Evolutionary conservation across 176 grass and related monocot genomes (phyloP).

Genomic region (Chrysopogon serrulatus): DNA sequence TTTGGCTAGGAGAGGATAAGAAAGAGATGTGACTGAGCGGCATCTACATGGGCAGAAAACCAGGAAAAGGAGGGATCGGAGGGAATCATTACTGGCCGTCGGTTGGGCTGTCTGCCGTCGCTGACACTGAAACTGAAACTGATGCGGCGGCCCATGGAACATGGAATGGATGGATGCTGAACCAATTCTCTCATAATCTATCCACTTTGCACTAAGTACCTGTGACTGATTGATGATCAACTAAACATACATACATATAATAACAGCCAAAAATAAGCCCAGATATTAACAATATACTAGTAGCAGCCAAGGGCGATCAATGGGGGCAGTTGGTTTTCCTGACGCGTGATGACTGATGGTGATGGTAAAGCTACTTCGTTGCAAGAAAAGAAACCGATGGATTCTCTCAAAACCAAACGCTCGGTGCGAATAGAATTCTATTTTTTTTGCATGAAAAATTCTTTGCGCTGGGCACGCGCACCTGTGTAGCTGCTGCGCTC

Average conservation of each 20-base stretch:
- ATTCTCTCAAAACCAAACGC: no score
- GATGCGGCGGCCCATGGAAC: conserved; percentile 9
- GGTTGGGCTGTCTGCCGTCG: conserved; percentile 35
- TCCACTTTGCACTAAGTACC: not conserved
- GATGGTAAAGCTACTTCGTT: not conserved
- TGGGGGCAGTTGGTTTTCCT: not conserved
- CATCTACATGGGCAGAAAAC: not conserved
- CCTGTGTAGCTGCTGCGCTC: no score
- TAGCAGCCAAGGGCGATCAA: no score
- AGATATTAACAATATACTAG: no score
- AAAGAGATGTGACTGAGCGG: not conserved
- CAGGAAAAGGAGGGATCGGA: no score
- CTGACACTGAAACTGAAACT: conserved; percentile 4
- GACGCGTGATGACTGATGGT: not conserved
- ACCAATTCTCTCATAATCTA: not conserved
- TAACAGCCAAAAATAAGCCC: no score
- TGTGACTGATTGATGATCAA: not conserved
- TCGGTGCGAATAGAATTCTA: no score
- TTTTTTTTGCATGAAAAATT: no score
- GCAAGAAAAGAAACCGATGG: not conserved
- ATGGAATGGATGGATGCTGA: not conserved
- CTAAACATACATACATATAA: not conserved
- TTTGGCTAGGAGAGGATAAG: not conserved
- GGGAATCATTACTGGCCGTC: conserved; percentile 39
- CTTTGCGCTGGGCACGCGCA: no score